Percentiles rank a stretch among this genome's conserved stretches.
Evolutionary conservation across 306 rosid species (phyloP).

Genomic region (cucumber (Cucumis sativus)): Cucumber_9930_V3 NC_026661.2:22303501-22304000

Average conservation of each 20-base stretch:
- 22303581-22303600: constrained; percentile 13
- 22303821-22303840: constrained; percentile 45
- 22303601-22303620: constrained; percentile 10
- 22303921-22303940: constrained; percentile 5
- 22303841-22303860: constrained; percentile 33
- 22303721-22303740: not conserved
- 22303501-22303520: constrained; percentile 74
- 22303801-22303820: constrained; percentile 68
- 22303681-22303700: not conserved
- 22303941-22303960: constrained; percentile 62
- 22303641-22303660: constrained; percentile 27
- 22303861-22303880: not conserved
- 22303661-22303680: not conserved
- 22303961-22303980: constrained; percentile 53
- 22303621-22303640: constrained; percentile 19
- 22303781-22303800: constrained; percentile 90
- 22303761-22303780: constrained; percentile 38
- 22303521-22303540: constrained; percentile 67
- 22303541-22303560: constrained; percentile 80
- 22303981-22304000: constrained; percentile 66
- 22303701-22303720: not conserved
- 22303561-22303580: constrained; percentile 88
- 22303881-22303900: no score
- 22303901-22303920: not conserved
- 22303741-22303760: not conserved